Evolutionary conservation across 2,329 filamentous ascomycete genomes (phyloP).

Genomic region (Nemania abortiva): DNA sequence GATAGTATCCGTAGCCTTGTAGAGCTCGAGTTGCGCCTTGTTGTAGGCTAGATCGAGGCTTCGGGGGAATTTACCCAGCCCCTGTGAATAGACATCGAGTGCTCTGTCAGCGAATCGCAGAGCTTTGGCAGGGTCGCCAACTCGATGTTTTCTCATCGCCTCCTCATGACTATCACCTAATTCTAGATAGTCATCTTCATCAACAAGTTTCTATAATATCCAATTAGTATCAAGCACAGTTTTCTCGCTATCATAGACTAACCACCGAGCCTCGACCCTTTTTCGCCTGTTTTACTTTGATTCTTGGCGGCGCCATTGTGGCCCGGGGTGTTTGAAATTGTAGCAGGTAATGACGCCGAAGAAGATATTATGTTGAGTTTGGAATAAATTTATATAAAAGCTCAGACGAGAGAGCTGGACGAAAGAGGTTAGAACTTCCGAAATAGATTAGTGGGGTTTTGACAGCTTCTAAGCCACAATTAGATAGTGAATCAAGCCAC

Average conservation of each 20-base stretch:
- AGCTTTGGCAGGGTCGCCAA: constrained; percentile 74
- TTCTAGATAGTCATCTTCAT: constrained; percentile 76
- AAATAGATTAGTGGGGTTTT: too few relatives aligned
- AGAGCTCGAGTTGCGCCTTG: constrained; percentile 78
- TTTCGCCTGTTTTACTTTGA: constrained; percentile 25
- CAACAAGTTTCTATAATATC: constrained; percentile 62
- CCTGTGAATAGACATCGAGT: constrained; percentile 74
- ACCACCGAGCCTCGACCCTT: constrained; percentile 18
- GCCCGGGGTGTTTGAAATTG: not conserved
- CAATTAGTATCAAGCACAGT: constrained; percentile 20
- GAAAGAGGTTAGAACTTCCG: too few relatives aligned
- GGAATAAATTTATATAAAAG: too few relatives aligned
- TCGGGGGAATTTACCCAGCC: constrained; percentile 68
- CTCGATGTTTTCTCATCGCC: constrained; percentile 79
- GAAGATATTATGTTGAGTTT: too few relatives aligned
- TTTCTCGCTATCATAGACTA: not conserved
- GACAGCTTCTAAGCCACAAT: too few relatives aligned
- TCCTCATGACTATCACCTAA: constrained; percentile 77
- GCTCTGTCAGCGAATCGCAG: constrained; percentile 70
- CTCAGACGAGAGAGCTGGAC: too few relatives aligned
- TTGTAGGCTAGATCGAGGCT: constrained; percentile 81
- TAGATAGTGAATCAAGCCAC: too few relatives aligned
- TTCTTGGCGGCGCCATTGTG: constrained; percentile 32
- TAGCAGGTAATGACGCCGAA: too few relatives aligned
- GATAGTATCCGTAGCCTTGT: constrained; percentile 74